Base-by-base conservation (phyloP, 495 filamentous ascomycete species). In the Penicillium flavigenum region DNA sequence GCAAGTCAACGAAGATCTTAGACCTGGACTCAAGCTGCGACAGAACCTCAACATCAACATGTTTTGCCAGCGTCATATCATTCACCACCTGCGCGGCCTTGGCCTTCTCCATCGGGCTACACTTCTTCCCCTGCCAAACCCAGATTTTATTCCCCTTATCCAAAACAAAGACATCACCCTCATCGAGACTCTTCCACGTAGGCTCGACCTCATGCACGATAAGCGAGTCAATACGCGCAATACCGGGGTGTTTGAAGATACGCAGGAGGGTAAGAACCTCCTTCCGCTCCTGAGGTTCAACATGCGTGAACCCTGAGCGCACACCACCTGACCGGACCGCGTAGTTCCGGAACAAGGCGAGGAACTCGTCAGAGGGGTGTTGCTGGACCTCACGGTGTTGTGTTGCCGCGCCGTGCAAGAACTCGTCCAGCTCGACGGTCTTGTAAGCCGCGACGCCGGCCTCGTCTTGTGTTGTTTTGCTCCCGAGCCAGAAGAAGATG, bases 401-500 rank as follows among this genome's bases (percentile, higher is more conserved):
- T 8, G 76, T 82, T 8, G 84, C 84, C 0, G 72, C 72, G 1
- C 83, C 83, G 36, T 80, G 76, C 50, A 87, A 59, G 62, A 81
- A 85, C 67, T 87, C 84, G 54, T 87, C 84, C 38, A 87, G 68
- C 63, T 87, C 84, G 22, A 86, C 84, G 2, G 84, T 84, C 66
- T 87, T 87, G 66, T 87, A 87, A 7, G 84, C 83, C 2, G 84
- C 84, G 1, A 81, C 82, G 5, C 84, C 84, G 6, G 83, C 81
- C 61, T 87, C 84, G 59, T 87, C 84, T 64, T 85, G 82, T 9
- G 79, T 76, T 0, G 83, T 85, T 59, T 83, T 78, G 57, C 63
- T 76, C 11, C 82, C 82, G 5, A 85, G 77, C 81, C 81, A 86
- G 75, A 84, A 84, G 72, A 82, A 83, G 61, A 85, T 76, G 42